Conservation (phyloP, 1,284 basidiomycete species). For the Wolfiporia cocos region DNA sequence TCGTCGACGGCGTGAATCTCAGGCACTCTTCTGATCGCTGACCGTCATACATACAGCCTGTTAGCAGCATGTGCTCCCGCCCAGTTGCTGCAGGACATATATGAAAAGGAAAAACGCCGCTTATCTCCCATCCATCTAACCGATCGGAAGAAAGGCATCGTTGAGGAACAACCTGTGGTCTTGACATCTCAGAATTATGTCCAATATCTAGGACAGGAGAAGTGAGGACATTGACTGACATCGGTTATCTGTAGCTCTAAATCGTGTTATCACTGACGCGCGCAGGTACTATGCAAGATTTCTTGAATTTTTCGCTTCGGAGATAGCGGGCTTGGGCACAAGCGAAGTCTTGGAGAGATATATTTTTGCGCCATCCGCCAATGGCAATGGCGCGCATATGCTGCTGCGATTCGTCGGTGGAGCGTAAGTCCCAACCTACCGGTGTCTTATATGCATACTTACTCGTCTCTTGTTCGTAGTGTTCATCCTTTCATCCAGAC, state of each 20-base stretch:
- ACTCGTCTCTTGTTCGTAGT: slow-evolving; percentile 22
- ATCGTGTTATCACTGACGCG: no score
- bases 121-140: slow-evolving; percentile 42
- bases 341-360: slow-evolving; percentile 43
- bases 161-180: slow-evolving; percentile 29
- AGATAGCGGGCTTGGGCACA: slow-evolving; percentile 38
- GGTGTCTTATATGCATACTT: slow-evolving; percentile 6
- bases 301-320: slow-evolving; percentile 48
- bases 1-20: no score
- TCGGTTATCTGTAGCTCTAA: no score
- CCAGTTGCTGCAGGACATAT: slow-evolving; percentile 46
- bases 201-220: slow-evolving; percentile 45
- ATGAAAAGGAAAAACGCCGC: slow-evolving; percentile 33
- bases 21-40: no score
- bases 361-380: slow-evolving; percentile 45
- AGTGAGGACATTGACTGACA: no score
- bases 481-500: slow-evolving; percentile 61
- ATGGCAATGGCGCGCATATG: slow-evolving; percentile 45
- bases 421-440: slow-evolving; percentile 32
- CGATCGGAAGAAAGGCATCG: slow-evolving; percentile 26
- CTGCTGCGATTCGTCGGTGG: slow-evolving; percentile 50
- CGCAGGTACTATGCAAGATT: slow-evolving; percentile 49
- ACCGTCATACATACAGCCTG: slow-evolving; percentile 28
- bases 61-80: slow-evolving; percentile 57
- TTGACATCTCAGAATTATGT: slow-evolving; percentile 48